Evolutionary conservation across 306 rosid species (phyloP).

Genomic region (Carpinus fangiana): DNA sequence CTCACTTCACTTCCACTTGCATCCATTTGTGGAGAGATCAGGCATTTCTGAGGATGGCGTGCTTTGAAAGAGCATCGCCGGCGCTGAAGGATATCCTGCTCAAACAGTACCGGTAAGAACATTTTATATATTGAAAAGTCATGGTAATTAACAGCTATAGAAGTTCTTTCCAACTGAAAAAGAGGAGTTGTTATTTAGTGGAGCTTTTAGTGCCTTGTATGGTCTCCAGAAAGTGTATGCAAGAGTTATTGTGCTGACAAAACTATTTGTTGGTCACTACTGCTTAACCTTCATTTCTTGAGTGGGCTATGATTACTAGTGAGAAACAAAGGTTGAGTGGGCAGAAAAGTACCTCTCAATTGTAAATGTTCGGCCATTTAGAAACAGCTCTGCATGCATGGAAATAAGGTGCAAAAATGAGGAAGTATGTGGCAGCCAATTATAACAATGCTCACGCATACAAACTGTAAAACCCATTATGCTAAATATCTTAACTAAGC

Average conservation of each 20-base stretch:
- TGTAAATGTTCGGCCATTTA: neutral
- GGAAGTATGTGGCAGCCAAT: neutral
- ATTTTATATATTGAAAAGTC: constrained; percentile 6
- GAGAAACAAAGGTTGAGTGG: neutral
- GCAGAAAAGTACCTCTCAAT: neutral
- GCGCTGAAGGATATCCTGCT: constrained; percentile 71
- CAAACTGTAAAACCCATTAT: neutral
- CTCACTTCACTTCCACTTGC: constrained; percentile 25
- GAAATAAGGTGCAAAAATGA: neutral
- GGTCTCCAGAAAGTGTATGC: neutral
- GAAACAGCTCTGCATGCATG: neutral
- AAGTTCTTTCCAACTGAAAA: neutral
- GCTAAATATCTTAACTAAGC: neutral
- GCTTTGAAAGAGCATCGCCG: constrained; percentile 80
- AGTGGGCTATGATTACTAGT: neutral
- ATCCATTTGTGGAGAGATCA: constrained; percentile 1
- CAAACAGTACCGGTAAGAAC: constrained; percentile 59
- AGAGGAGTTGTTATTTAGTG: neutral
- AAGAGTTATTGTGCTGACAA: neutral
- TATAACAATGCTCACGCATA: neutral
- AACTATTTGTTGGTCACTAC: neutral
- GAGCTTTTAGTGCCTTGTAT: neutral
- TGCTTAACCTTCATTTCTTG: neutral
- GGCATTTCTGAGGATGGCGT: constrained; percentile 55
- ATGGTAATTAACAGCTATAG: no score